phyloP scores from a whole-genome alignment of 257 asterid species.

The Forsythia suspensa region DNA sequence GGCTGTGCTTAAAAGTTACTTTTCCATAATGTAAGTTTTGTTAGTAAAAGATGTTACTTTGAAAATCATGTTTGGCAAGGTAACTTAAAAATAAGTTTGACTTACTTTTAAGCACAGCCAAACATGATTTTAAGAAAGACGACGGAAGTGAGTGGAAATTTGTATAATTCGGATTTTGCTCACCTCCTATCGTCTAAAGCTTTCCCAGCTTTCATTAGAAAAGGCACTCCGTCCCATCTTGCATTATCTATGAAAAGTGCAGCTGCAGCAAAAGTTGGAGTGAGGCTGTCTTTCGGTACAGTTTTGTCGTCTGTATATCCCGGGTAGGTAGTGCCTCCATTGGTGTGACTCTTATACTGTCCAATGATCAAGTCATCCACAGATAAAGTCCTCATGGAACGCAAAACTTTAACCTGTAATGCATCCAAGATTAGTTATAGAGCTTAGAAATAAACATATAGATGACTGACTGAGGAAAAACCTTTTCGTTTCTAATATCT shows the following conservation, averaged over 20 bases:
- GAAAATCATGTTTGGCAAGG: not conserved
- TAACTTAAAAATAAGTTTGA: not conserved
- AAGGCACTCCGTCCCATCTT: slow-evolving; percentile 99
- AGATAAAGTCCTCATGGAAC: slow-evolving; percentile 77
- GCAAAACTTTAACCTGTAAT: slow-evolving; percentile 86
- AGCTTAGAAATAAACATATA: not conserved
- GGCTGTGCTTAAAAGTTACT: not conserved
- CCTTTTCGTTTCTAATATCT: slow-evolving; percentile 98
- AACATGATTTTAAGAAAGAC: not conserved
- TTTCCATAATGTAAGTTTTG: not conserved
- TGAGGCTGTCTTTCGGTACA: slow-evolving; percentile 78
- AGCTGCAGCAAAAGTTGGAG: slow-evolving; percentile 98
- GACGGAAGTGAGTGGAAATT: not conserved
- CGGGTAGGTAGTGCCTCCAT: slow-evolving; percentile 61
- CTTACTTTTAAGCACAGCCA: not conserved
- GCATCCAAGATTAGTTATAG: slow-evolving; percentile 15
- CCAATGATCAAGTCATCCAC: slow-evolving; percentile 73
- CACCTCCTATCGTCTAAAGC: slow-evolving; percentile 80
- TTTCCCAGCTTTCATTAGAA: slow-evolving; percentile 97
- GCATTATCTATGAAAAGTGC: slow-evolving; percentile 92
- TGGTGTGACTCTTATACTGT: slow-evolving; percentile 80
- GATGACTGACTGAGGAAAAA: slow-evolving; percentile 21
- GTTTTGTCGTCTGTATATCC: slow-evolving; percentile 93
- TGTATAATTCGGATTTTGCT: not conserved
- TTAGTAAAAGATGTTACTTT: not conserved